A percentile compares a stretch with the other conserved stretches of the same genome.
These are phyloP conservation scores for Plantago elongata DNA, from an alignment of 257 asterid species.

Conservation along the genomic window DNA sequence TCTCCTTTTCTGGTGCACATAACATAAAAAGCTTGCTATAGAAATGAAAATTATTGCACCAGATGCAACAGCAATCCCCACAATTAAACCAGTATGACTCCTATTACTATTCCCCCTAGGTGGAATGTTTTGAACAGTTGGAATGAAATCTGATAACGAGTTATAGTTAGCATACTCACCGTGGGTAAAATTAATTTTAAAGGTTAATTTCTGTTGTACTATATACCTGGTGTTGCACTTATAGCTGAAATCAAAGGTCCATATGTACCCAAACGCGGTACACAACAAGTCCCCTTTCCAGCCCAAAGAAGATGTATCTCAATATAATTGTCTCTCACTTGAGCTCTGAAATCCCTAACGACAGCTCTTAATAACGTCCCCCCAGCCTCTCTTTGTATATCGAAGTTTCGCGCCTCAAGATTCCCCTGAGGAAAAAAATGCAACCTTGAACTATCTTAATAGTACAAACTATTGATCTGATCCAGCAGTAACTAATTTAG, in stretches of 20 bases:
- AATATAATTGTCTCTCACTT: conserved; percentile 55
- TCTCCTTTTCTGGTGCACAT: conserved; percentile 36
- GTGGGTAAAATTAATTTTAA: too few species aligned
- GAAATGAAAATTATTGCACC: conserved; percentile 32
- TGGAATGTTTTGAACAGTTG: conserved; percentile 49
- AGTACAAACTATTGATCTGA: too few species aligned
- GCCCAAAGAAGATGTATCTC: conserved; percentile 87
- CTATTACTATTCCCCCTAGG: conserved; percentile 30
- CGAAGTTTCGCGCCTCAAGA: conserved; percentile 44
- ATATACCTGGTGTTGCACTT: conserved; percentile 61
- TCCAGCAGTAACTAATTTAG: too few species aligned
- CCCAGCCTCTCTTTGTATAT: conserved; percentile 54
- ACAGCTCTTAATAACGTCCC: conserved; percentile 44
- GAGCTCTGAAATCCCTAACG: conserved; percentile 30
- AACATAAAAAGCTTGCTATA: conserved; percentile 25
- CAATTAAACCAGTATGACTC: conserved; percentile 42
- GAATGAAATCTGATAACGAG: conserved; percentile 40
- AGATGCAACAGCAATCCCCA: conserved; percentile 48
- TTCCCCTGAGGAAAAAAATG: conserved; percentile 41
- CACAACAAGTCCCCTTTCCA: conserved; percentile 86
- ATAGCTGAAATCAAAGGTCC: conserved; percentile 77
- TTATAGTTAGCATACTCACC: too few species aligned
- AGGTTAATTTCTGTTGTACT: background rate
- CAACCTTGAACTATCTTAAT: too few species aligned
- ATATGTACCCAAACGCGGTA: conserved; percentile 54